These are phyloP conservation scores for Pythium dissimile DNA, from an alignment of 352 stramenopile genomes.

Conservation along the genomic window DNA sequence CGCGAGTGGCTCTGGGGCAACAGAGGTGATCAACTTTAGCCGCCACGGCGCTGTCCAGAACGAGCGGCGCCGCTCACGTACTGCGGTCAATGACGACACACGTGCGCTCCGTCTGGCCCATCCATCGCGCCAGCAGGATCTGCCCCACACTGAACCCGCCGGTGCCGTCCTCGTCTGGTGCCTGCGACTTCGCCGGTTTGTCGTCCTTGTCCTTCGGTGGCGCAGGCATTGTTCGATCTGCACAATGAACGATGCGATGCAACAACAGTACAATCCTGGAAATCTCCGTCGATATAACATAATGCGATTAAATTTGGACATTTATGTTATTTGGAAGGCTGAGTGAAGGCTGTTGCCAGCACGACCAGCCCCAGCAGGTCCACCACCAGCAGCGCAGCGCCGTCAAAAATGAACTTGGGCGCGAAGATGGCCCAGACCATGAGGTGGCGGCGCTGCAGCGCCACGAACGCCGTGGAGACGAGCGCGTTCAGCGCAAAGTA, in stretches of 20 bases:
- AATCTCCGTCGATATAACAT: no score
- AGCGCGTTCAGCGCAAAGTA: conserved; percentile 58
- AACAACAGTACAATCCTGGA: no score
- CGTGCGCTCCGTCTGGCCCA: conserved; percentile 74
- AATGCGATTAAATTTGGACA: neutral
- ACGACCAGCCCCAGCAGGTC: conserved; percentile 22
- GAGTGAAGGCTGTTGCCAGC: neutral
- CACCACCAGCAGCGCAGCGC: conserved; percentile 49
- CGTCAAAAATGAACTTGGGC: conserved; percentile 89
- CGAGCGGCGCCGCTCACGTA: conserved; percentile 35
- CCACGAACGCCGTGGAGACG: conserved; percentile 83
- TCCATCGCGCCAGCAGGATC: conserved; percentile 66
- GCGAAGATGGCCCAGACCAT: conserved; percentile 94
- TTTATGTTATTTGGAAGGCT: conserved; percentile 7
- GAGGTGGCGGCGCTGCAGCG: conserved; percentile 81
- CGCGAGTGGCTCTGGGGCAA: conserved; percentile 35
- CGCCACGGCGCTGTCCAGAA: neutral
- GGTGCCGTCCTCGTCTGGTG: conserved; percentile 16
- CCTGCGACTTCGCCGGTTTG: conserved; percentile 6
- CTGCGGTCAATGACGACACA: conserved; percentile 79
- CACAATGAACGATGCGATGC: no score
- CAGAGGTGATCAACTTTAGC: neutral
- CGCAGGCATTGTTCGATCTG: conserved; percentile 7
- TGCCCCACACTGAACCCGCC: conserved; percentile 50
- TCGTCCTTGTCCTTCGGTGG: conserved; percentile 16